Evolutionary conservation across 805 yeast genomes (phyloP).

Genomic region (Candida manassasensis): DNA sequence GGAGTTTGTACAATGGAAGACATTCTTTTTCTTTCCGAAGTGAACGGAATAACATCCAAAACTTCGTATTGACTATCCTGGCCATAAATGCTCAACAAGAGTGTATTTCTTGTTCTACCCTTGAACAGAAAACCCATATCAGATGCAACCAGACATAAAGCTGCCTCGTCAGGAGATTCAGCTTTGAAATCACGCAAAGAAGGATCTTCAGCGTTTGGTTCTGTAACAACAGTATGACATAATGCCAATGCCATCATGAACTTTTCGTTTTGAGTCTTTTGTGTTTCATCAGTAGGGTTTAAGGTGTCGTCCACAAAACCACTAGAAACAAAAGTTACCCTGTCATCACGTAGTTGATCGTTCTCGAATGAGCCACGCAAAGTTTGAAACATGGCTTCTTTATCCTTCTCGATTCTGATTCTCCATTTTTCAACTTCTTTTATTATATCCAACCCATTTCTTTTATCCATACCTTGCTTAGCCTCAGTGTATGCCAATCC

Average conservation of each 20-base stretch:
- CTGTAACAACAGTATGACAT: constrained; percentile 74
- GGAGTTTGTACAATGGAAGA: constrained; percentile 55
- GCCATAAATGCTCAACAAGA: constrained; percentile 45
- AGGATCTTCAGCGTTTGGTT: constrained; percentile 36
- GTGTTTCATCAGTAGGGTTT: constrained; percentile 21
- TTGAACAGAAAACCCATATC: constrained; percentile 65
- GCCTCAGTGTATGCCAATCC: constrained; percentile 80
- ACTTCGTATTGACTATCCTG: constrained; percentile 41
- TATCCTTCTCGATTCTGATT: constrained; percentile 38
- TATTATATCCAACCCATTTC: constrained; percentile 59
- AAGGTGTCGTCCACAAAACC: constrained; percentile 53
- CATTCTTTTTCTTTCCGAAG: constrained; percentile 75
- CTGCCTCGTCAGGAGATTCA: constrained; percentile 81
- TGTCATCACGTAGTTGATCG: constrained; percentile 46
- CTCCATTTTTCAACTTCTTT: constrained; percentile 42
- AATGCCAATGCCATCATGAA: constrained; percentile 66
- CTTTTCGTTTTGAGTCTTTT: constrained; percentile 38
- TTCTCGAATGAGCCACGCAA: constrained; percentile 32
- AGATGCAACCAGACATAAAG: constrained; percentile 70
- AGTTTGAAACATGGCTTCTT: constrained; percentile 41
- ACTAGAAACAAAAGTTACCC: constrained; percentile 59
- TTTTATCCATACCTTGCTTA: constrained; percentile 62
- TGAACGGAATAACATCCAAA: constrained; percentile 56
- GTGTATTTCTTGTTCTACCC: constrained; percentile 47
- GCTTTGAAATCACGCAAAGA: constrained; percentile 55